Conservation (phyloP, 495 filamentous ascomycete species). For the Tricharina praecox region DNA sequence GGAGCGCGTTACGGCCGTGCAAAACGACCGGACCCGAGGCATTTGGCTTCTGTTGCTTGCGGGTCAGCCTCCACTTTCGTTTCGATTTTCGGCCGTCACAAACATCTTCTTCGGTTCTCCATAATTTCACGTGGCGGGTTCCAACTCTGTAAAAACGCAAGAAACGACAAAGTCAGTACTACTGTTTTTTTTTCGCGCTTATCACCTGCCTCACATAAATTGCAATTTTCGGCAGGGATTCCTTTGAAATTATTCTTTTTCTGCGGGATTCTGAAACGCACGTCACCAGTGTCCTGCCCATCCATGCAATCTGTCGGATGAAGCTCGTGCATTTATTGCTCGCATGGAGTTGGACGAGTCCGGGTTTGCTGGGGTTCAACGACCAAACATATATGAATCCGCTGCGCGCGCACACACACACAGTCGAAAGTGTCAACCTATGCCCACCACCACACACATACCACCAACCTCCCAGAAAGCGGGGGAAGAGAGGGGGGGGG, state of each 20-base stretch:
- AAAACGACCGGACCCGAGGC: constrained; percentile 40
- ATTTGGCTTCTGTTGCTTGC: constrained; percentile 27
- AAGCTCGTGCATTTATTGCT: constrained; percentile 85
- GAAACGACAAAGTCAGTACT: too few species aligned
- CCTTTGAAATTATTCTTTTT: too few species aligned
- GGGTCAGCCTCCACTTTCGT: constrained; percentile 31
- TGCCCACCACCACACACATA: too few species aligned
- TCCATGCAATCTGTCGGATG: constrained; percentile 72
- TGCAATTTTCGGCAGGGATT: constrained; percentile 16
- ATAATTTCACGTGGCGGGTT: constrained; percentile 83
- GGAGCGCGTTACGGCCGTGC: constrained; percentile 49
- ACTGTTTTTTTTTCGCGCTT: too few species aligned
- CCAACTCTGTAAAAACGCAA: constrained; percentile 41
- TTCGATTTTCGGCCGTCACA: constrained; percentile 24
- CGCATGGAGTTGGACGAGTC: constrained; percentile 68
- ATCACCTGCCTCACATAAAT: not conserved
- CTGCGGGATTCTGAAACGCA: too few species aligned
- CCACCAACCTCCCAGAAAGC: not conserved
- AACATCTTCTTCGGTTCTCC: constrained; percentile 56
- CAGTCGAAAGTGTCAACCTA: constrained; percentile 1
- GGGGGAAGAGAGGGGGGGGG: too few species aligned
- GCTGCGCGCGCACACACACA: constrained; percentile 12
- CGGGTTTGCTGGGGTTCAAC: constrained; percentile 57
- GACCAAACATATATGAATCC: constrained; percentile 88
- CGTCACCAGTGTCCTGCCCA: constrained; percentile 54